Evolutionary conservation across 805 yeast genomes (phyloP), one percentile per base, ranked within the genome.

Genomic region (Saccharomycodes ludwigii): DNA sequence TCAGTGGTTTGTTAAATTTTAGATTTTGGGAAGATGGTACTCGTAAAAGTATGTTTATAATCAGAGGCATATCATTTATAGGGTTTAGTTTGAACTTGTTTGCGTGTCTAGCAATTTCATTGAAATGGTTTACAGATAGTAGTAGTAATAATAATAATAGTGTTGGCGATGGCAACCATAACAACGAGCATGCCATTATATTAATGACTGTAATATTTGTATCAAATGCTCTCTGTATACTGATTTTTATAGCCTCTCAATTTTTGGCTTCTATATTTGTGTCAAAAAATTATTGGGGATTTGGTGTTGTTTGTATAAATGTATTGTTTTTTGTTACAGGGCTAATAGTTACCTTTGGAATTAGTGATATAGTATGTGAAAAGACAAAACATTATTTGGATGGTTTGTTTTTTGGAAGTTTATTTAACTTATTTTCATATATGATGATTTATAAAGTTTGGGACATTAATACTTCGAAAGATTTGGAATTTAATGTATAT

Each of bases 1-100:
- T 73, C 32, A 76, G 78, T 38, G 95, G 96, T 4, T 49, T 91
- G 4, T 56, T 85, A 13, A 86, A 88, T 13, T 84, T 84, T 53
- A 91, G 85, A 53, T 57, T 86, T 21, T 91, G 95, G 93, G 96
- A 86, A 53, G 98, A 88, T 54, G 96, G 96, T 13, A 78, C 95
- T 1, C 48, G 53, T 12, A 61, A 50, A 35, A 74, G 94, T 1
- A 66, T 82, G 63, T 56, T 71, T 51, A 48, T 63, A 3, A 53
- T 80, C 25, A 63, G 83, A 37, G 30, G 65, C 3, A 42, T 71
- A 1, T 63, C 83, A n/a, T 30, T 63, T 2, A 42, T 59, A 1
- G 73, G 82, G 47, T 85, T 83, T 45, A 59, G 65, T 1, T 53
- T 76, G 18, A 72, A 78, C 36, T 86, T 80, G 47, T 52, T 83